Conservation (phyloP, 306 rosid genomes). For the Cicer judaicum region DNA sequence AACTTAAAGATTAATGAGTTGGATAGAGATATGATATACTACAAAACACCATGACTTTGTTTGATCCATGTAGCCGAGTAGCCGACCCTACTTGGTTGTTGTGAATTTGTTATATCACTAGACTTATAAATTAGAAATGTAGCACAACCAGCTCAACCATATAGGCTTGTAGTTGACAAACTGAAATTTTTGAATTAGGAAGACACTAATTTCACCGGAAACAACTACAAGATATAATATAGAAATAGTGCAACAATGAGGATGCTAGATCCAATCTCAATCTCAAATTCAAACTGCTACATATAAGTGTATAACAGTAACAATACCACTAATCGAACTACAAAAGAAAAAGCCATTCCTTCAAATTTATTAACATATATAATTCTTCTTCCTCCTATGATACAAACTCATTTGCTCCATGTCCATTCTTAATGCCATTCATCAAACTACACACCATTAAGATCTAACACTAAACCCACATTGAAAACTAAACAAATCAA, state of each 20-base stretch:
- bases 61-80: no score
- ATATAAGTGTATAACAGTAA: not conserved
- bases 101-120: not conserved
- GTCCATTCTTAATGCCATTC: constrained; percentile 31
- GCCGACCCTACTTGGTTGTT: no score
- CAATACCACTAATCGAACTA: not conserved
- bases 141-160: not conserved
- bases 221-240: not conserved
- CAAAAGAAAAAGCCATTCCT: constrained; percentile 2
- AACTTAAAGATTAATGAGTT: no score
- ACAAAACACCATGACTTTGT: no score
- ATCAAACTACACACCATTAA: constrained; percentile 14
- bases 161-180: constrained; percentile 2
- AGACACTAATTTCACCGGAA: constrained; percentile 2
- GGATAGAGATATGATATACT: no score
- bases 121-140: constrained; percentile 12
- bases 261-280: constrained; percentile 27
- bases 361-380: not conserved
- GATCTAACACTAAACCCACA: constrained; percentile 48
- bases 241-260: constrained; percentile 20
- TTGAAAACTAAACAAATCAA: constrained; percentile 35
- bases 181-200: constrained; percentile 8
- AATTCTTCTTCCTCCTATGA: constrained; percentile 13
- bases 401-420: constrained; percentile 13
- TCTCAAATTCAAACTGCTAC: constrained; percentile 31